Percentiles rank a stretch among this genome's conserved stretches.
phyloP scores from a whole-genome alignment of 2,329 filamentous ascomycete genomes.

The Cercospora brassicicola region DNA sequence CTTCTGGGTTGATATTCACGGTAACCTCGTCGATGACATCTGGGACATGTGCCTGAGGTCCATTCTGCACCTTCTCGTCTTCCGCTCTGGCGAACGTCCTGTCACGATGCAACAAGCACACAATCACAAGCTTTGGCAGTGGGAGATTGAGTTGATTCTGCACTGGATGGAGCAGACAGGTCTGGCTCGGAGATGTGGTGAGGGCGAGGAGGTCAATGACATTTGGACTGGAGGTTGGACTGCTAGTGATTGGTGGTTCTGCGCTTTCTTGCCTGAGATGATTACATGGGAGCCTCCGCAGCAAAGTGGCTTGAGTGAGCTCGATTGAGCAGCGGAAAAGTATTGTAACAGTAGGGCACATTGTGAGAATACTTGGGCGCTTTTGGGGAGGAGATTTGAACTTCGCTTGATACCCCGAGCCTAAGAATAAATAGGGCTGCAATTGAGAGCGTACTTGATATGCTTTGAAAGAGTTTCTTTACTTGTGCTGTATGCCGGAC shows the following conservation, averaged over 20 bases:
- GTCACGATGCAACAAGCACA: conserved; percentile 57
- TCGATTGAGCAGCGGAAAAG: not conserved
- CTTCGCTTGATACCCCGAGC: conserved; percentile 9
- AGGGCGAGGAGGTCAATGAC: conserved; percentile 38
- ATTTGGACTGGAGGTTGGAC: conserved; percentile 42
- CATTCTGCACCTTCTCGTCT: conserved; percentile 63
- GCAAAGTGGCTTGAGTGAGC: not conserved
- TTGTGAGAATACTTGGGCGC: not conserved
- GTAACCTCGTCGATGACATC: conserved; percentile 56
- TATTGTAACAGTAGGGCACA: not conserved
- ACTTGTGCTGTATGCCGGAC: not conserved
- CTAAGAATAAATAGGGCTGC: not conserved
- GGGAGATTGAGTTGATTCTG: conserved; percentile 61
- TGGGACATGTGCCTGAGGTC: conserved; percentile 66
- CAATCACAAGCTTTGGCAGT: conserved; percentile 60
- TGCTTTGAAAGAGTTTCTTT: not conserved
- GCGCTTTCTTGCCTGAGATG: conserved; percentile 44
- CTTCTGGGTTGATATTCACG: conserved; percentile 71
- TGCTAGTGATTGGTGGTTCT: conserved; percentile 68
- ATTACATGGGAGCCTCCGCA: conserved; percentile 28
- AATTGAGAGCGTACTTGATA: not conserved
- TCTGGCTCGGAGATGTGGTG: conserved; percentile 49
- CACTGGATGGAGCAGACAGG: conserved; percentile 60
- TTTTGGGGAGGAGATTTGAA: not conserved
- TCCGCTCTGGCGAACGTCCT: conserved; percentile 59